Base-by-base conservation (phyloP, 768 basidiomycete genomes). In the Leucogyrophana mollusca region DNA sequence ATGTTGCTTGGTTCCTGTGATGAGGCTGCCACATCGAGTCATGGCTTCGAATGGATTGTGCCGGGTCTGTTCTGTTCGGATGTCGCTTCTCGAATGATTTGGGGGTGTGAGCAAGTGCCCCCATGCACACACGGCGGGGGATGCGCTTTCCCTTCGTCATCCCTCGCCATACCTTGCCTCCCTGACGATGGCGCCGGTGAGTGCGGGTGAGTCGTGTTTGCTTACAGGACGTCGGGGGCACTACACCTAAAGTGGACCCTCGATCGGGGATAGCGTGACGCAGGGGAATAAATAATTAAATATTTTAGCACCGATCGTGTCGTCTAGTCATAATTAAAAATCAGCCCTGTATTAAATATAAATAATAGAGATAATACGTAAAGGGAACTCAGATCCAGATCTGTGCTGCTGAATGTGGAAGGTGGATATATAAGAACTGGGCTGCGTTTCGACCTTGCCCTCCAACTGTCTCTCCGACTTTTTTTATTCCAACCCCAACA, bases 321-420 rank as follows among this genome's bases (percentile, higher is more conserved):
- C 60, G 65, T 65, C 64, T 61, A 61, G 63, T 61, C 50, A 67
- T 67, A 64, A 64, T 61, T 47, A 62, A 62, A 54, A 49, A 30
- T 30, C 27, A 30, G 27, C 27, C 33, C 45, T 44, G 39, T 27
- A 22, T 41, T 46, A 56, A 56, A 64, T 59, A 64, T 63, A 63
- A 65, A 65, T 64, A 64, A 62, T 58, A 57, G 53, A 62, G 18
- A 17, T 35, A 45, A 36, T 45, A 24, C 6, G 43, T 44, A 54
- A 53, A 53, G 54, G 49, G 54, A 58, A 46, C 39, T 34, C 53
- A 41, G 53, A 47, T 46, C 16, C 45, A 38, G 54, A 60, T 62
- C 64, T 47, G 9, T 11, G 20, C 58, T 11, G 20, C 58, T 47
- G 3, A 17, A 66, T 59, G 50, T 16, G 58, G 63, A 34, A 64